Evolutionary conservation across 2,329 filamentous ascomycete genomes (phyloP).

Genomic region (Claviceps maximensis): DNA sequence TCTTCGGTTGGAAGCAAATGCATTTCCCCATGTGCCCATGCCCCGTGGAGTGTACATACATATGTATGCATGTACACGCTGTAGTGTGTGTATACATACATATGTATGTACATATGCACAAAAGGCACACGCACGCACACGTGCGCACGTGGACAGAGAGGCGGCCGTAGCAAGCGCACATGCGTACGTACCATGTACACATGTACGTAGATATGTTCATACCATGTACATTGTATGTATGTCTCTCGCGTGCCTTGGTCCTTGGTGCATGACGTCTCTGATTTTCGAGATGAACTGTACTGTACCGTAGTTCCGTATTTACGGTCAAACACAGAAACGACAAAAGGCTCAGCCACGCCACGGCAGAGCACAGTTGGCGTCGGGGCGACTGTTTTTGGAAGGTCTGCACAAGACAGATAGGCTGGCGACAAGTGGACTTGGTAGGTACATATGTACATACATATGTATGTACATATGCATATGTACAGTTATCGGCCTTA

Average conservation of each 20-base stretch:
- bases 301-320: neutral
- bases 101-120: too few species aligned
- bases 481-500: conserved; percentile 5
- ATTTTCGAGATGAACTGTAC: neutral
- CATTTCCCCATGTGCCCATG: neutral
- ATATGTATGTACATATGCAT: too few species aligned
- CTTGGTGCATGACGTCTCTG: neutral
- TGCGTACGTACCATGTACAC: neutral
- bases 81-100: too few species aligned
- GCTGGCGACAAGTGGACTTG: neutral
- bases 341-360: neutral
- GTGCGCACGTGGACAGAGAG: neutral
- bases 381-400: neutral
- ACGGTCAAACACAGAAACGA: neutral
- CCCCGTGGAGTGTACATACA: too few species aligned
- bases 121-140: neutral
- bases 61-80: too few species aligned
- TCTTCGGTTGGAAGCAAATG: neutral
- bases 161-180: neutral
- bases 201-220: neutral
- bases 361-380: neutral
- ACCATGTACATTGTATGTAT: too few species aligned
- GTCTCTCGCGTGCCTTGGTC: neutral
- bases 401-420: neutral
- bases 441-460: too few species aligned